Evolutionary conservation across 306 rosid species (phyloP).

Genomic region (Fragaria nilgerrensis): DNA sequence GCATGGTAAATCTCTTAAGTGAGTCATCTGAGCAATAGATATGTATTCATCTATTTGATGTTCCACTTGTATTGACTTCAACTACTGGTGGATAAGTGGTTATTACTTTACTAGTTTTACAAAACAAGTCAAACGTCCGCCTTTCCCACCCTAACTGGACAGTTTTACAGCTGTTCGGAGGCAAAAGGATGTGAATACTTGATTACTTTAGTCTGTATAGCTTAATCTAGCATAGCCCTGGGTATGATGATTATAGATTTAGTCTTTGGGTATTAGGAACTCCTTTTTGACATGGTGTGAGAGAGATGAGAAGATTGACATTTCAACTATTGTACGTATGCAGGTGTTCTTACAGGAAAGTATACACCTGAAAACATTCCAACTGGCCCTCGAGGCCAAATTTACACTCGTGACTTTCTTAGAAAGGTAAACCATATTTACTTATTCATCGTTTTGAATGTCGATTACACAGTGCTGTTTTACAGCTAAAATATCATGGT

Average conservation of each 20-base stretch:
- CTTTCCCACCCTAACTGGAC: not conserved
- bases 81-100: too few relatives aligned
- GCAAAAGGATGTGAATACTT: not conserved
- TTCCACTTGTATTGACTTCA: not conserved
- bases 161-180: not conserved
- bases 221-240: not conserved
- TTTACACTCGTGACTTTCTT: constrained; percentile 74
- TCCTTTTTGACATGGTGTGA: not conserved
- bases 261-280: not conserved
- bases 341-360: constrained; percentile 89
- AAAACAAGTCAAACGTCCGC: not conserved
- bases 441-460: constrained; percentile 5
- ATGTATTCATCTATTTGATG: not conserved
- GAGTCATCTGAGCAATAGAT: not conserved
- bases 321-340: constrained; percentile 12
- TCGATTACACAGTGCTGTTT: constrained; percentile 4
- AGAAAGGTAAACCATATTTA: constrained; percentile 39
- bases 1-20: not conserved
- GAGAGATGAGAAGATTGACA: not conserved
- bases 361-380: constrained; percentile 79
- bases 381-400: constrained; percentile 69
- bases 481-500: constrained; percentile 23
- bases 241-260: not conserved
- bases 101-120: not conserved
- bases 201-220: not conserved